Conservation (phyloP, 495 filamentous ascomycete genomes). For the Aspergillus mulundensis region DNA sequence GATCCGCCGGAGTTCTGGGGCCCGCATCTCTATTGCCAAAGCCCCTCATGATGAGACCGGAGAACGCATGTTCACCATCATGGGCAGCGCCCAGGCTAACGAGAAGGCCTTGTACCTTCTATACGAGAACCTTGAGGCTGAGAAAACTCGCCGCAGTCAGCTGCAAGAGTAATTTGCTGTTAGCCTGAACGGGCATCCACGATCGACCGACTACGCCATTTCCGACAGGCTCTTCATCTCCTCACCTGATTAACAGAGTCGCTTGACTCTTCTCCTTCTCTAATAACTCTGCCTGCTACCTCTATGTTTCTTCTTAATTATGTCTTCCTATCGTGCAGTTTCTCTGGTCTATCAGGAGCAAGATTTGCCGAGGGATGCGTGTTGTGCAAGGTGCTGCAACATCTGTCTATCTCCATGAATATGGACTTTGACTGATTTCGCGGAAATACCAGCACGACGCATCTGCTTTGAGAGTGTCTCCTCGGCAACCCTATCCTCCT, state of each 20-base stretch:
- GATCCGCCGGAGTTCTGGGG: conserved; percentile 92
- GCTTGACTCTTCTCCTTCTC: conserved; percentile 16
- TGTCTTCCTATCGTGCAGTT: conserved; percentile 49
- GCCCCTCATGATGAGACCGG: conserved; percentile 95
- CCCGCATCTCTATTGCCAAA: conserved; percentile 97
- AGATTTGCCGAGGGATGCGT: conserved; percentile 26
- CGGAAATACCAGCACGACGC: conserved; percentile 15
- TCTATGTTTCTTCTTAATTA: conserved; percentile 38
- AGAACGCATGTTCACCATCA: conserved; percentile 99
- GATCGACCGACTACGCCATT: background rate
- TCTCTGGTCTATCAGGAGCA: conserved; percentile 48
- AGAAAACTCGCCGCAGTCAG: conserved; percentile 94
- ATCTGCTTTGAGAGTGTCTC: background rate
- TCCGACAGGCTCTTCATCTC: conserved; percentile 4
- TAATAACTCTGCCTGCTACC: conserved; percentile 35
- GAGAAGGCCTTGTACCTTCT: conserved; percentile 93
- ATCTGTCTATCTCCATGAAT: conserved; percentile 20
- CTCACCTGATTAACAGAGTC: conserved; percentile 7
- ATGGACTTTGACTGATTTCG: conserved; percentile 15
- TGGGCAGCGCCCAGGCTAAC: conserved; percentile 84
- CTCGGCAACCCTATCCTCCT: background rate
- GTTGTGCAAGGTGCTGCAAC: conserved; percentile 29
- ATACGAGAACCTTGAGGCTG: conserved; percentile 97
- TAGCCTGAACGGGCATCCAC: conserved; percentile 1
- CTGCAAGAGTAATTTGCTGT: conserved; percentile 56